phyloP scores from a whole-genome alignment of 257 asterid genomes.

The Forsythia viridissima region DNA sequence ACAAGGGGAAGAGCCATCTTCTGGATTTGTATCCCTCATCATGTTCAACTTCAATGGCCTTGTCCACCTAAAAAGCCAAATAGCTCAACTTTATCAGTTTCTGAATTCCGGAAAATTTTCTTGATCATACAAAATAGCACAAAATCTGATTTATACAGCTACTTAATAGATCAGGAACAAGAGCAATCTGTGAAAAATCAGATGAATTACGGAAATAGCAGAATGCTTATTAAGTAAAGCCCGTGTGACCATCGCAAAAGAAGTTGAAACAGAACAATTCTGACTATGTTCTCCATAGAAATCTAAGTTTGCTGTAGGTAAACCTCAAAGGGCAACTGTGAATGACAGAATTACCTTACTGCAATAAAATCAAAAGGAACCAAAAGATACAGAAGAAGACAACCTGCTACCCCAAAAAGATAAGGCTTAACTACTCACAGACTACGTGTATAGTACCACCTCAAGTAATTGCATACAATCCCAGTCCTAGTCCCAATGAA shows the following conservation, averaged over 20 bases:
- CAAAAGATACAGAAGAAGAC: not conserved
- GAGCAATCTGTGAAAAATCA: not conserved
- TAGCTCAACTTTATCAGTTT: not conserved
- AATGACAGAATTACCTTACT: too few relatives aligned
- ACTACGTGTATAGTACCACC: not conserved
- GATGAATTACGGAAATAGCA: not conserved
- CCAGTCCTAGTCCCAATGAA: not conserved
- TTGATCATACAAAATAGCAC: not conserved
- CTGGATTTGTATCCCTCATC: conserved; percentile 55
- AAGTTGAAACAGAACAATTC: too few relatives aligned
- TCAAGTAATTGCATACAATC: not conserved
- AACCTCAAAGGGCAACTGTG: too few relatives aligned
- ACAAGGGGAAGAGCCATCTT: conserved; percentile 67
- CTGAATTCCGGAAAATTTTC: not conserved
- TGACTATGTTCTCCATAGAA: too few relatives aligned
- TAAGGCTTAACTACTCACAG: not conserved
- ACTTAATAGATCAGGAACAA: not conserved
- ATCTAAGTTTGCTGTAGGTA: too few relatives aligned
- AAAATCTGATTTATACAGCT: not conserved
- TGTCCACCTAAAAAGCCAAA: conserved; percentile 53
- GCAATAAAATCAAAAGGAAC: too few relatives aligned
- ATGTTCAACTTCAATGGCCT: conserved; percentile 68
- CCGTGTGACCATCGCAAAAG: too few relatives aligned
- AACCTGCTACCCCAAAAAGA: not conserved
- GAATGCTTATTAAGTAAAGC: not conserved